phyloP scores from a whole-genome alignment of 495 filamentous ascomycete species.

The Delitschia confertaspora region DNA sequence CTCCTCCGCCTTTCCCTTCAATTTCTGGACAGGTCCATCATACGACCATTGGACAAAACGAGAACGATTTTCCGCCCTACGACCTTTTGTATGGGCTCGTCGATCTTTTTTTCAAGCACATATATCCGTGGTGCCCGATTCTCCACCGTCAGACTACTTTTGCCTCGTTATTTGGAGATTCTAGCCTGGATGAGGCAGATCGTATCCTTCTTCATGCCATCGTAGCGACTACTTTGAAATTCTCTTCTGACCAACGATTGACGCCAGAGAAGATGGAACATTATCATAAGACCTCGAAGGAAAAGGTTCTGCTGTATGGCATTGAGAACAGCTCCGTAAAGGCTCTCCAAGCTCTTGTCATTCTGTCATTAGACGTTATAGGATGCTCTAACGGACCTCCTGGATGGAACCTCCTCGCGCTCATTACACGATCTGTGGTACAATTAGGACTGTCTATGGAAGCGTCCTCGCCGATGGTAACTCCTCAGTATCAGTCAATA shows the following conservation, averaged over 20 bases:
- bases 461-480: conserved; percentile 60
- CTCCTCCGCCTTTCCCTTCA: conserved; percentile 11
- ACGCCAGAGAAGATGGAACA: conserved; percentile 58
- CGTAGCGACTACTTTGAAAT: conserved; percentile 75
- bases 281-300: conserved; percentile 72
- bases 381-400: conserved; percentile 76
- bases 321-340: conserved; percentile 84
- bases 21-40: conserved; percentile 4
- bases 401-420: conserved; percentile 78
- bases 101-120: conserved; percentile 82
- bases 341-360: conserved; percentile 74
- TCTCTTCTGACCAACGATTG: conserved; percentile 64
- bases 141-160: conserved; percentile 70
- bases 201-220: conserved; percentile 78
- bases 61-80: conserved; percentile 75
- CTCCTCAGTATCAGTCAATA: conserved; percentile 69
- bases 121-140: conserved; percentile 88
- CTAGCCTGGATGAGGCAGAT: conserved; percentile 67
- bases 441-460: conserved; percentile 77
- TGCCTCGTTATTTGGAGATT: conserved; percentile 70
- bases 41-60: conserved; percentile 35
- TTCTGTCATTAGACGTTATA: conserved; percentile 68
- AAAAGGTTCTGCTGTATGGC: conserved; percentile 74
- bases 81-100: conserved; percentile 72
- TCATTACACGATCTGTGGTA: conserved; percentile 78